Conservation (phyloP, 352 stramenopile species). For the Globisporangium okanoganense region DNA sequence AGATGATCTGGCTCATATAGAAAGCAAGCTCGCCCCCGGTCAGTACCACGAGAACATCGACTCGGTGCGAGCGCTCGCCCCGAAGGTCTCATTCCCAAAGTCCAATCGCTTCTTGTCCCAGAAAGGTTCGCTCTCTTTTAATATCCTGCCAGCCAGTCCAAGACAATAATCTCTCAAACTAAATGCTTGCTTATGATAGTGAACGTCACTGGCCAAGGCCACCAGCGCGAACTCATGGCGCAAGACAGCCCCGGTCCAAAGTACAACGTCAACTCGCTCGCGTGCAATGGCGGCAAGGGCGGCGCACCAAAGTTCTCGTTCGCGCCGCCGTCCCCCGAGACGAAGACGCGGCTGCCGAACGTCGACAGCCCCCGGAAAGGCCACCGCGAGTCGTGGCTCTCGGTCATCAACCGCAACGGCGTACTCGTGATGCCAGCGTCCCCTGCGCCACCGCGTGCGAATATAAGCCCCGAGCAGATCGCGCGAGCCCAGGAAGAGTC, state of each 20-base stretch:
- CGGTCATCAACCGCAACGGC: slow-evolving; percentile 80
- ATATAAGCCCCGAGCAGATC: slow-evolving; percentile 14
- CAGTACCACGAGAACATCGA: slow-evolving; percentile 74
- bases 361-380: slow-evolving; percentile 50
- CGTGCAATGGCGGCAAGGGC: slow-evolving; percentile 49
- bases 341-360: slow-evolving; percentile 48
- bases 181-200: slow-evolving; percentile 23
- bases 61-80: slow-evolving; percentile 50
- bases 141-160: neutral
- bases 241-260: slow-evolving; percentile 77
- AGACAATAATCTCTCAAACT: neutral
- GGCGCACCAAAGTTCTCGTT: slow-evolving; percentile 64
- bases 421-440: slow-evolving; percentile 68
- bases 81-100: slow-evolving; percentile 75
- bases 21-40: slow-evolving; percentile 56
- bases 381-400: slow-evolving; percentile 78
- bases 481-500: slow-evolving; percentile 14
- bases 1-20: slow-evolving; percentile 14
- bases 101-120: slow-evolving; percentile 78
- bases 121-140: slow-evolving; percentile 41
- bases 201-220: slow-evolving; percentile 51
- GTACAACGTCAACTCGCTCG: slow-evolving; percentile 68
- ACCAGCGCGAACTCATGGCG: slow-evolving; percentile 75
- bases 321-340: slow-evolving; percentile 41
- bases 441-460: slow-evolving; percentile 16